Evolutionary conservation across 2,329 filamentous ascomycete species (phyloP), one percentile per base, ranked within the genome.

Genomic region (Colletotrichum sp.): DNA sequence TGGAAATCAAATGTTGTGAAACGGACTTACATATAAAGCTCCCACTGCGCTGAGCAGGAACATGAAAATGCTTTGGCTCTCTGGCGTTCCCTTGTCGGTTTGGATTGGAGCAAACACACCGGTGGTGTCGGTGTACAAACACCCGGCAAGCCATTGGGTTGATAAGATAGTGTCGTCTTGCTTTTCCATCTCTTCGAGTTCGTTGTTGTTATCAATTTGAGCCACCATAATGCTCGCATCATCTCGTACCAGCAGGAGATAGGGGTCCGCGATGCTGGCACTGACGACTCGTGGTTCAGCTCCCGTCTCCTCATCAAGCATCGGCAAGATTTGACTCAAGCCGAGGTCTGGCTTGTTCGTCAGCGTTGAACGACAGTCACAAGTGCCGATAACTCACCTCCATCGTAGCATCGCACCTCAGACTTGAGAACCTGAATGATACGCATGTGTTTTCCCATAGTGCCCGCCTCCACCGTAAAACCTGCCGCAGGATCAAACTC

Each of bases 401-500:
- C 93, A 83, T 98, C 96, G 80, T 98, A 99, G 76, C 94, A 96
- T 74, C 96, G 91, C 28, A 98, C 92, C 81, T 98, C 96, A 3
- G 93, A 95, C 78, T 93, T 94, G 69, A 98, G 88, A 3, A 98
- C 93, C 81, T 98, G 97, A 18, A 98, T 93, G 38, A 98, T 93
- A 74, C 95, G 92, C 81, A 91, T 94, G 75, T 94, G 92, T 67
- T 91, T 91, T n/a, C 94, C 94, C 83, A 99, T 91, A 0, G 94
- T 94, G 18, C 95, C 95, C 21, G 97, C 94, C 79, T 97, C 94
- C 62, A 98, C 89, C 0, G 97, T 98, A 36, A 93, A 91, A 30
- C 96, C 97, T 77, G 96, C 95, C 61, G 95, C 95, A 5, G 94
- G 92, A 76, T 99, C 97, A 81, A 98, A 98, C 80, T 99, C 97